Conservation (phyloP, 495 filamentous ascomycete species). For the Friedmanniomyces simplex region DNA sequence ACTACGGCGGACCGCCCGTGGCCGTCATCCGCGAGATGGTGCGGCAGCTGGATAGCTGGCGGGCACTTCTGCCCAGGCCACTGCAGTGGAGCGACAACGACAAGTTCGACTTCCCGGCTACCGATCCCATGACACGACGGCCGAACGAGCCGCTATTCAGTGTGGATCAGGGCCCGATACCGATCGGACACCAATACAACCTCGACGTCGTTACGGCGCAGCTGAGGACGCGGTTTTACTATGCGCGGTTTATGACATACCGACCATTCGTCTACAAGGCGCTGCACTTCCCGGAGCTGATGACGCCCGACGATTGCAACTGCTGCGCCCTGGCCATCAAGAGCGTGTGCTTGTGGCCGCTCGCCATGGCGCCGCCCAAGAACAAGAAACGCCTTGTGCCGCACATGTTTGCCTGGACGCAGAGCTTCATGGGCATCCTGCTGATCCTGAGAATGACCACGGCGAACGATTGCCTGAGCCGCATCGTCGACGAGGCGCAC, state of each 20-base stretch:
- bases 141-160: constrained; percentile 37
- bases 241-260: constrained; percentile 48
- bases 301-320: constrained; percentile 42
- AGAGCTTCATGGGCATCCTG: constrained; percentile 47
- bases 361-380: constrained; percentile 46
- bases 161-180: constrained; percentile 35
- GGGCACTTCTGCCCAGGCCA: constrained; percentile 40
- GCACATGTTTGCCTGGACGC: constrained; percentile 48
- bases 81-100: constrained; percentile 47
- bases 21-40: constrained; percentile 39
- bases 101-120: constrained; percentile 30
- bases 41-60: constrained; percentile 44
- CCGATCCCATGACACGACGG: background rate
- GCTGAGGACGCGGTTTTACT: constrained; percentile 49
- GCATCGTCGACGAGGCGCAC: constrained; percentile 38
- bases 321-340: constrained; percentile 44
- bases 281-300: constrained; percentile 43
- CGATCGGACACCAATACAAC: constrained; percentile 36
- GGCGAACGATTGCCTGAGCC: constrained; percentile 37
- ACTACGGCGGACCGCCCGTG: constrained; percentile 27
- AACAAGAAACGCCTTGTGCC: constrained; percentile 46
- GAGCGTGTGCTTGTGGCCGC: constrained; percentile 44
- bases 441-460: constrained; percentile 43
- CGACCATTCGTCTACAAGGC: constrained; percentile 53
- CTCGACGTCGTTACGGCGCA: constrained; percentile 47